These are phyloP conservation scores for Ogataea paraovalis DNA, from an alignment of 805 yeast species.

Conservation along the genomic window DNA sequence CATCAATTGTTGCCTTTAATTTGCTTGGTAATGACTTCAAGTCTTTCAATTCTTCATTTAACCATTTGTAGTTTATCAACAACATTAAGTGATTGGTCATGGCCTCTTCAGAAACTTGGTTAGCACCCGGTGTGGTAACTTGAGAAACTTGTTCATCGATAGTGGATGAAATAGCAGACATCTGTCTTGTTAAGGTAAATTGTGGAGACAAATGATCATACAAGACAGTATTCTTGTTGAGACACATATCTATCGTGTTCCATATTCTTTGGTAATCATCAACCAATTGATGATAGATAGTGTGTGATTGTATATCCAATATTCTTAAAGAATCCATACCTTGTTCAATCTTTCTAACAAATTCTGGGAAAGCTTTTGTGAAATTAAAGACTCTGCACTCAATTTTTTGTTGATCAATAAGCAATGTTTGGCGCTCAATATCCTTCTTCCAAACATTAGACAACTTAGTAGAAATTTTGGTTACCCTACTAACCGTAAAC, in stretches of 20 bases:
- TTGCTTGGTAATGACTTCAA: slow-evolving; percentile 17
- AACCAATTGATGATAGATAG: slow-evolving; percentile 12
- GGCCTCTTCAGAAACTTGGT: slow-evolving; percentile 2
- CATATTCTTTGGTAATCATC: slow-evolving; percentile 23
- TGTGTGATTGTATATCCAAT: slow-evolving; percentile 11
- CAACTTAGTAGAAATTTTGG: slow-evolving; percentile 49
- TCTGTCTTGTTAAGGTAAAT: slow-evolving; percentile 5
- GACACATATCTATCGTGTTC: slow-evolving; percentile 16
- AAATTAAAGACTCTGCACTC: slow-evolving; percentile 36
- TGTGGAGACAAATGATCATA: slow-evolving; percentile 5
- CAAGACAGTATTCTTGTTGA: slow-evolving; percentile 11
- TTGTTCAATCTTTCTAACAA: slow-evolving; percentile 38
- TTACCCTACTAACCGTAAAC: slow-evolving; percentile 47
- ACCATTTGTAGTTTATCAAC: slow-evolving; percentile 51
- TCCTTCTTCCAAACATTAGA: slow-evolving; percentile 55
- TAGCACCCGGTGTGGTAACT: not conserved
- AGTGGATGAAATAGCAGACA: not conserved
- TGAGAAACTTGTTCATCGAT: not conserved
- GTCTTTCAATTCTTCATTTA: slow-evolving; percentile 39
- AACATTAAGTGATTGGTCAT: slow-evolving; percentile 34
- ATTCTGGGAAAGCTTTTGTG: slow-evolving; percentile 45
- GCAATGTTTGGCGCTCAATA: slow-evolving; percentile 48
- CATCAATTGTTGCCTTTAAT: slow-evolving; percentile 28
- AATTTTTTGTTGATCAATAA: slow-evolving; percentile 29
- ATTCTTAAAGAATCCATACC: slow-evolving; percentile 16